Evolutionary conservation across 805 yeast species (phyloP), one percentile per base, ranked within the genome.

Genomic region (Saturnispora hagleri): DNA sequence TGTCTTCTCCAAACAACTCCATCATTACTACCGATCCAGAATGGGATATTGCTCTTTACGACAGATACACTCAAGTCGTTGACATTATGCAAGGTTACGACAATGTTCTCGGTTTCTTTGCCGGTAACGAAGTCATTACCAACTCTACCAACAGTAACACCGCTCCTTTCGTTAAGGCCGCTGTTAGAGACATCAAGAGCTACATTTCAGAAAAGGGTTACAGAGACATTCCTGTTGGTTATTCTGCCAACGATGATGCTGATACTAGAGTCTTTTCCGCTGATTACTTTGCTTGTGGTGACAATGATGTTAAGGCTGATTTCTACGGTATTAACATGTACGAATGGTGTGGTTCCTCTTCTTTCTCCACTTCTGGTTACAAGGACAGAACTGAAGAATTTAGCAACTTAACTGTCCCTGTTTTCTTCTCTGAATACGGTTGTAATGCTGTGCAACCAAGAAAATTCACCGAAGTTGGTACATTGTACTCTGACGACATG

Each of bases 51-150:
- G 79, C 74, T 28, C 74, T 89, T 51, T 86, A 79, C 70, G 71
- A 80, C 53, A 79, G 97, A 66, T 91, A 91, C 73, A 82, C 85
- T 47, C 69, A 75, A 27, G 97, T 91, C 35, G 81, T 93, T 52
- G 97, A 93, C 68, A 71, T 77, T 59, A 79, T 93, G 73, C 79
- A 81, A 53, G 73, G 77, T 60, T 91, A 90, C 71, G 70, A 83
- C 46, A 91, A 91, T 69, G 79, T 88, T 18, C 74, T 91, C 57
- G 99, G 98, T 2, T 90, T 88, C 77, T 90, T 91, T 70, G 98
- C 98, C 28, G 99, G 98, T 55, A 93, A 93, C 70, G 99, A 91
- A 76, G 98, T 93, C 50, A 81, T 91, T 54, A 91, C 90, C 69
- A 89, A 87, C 63, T 71, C 69, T 43, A 72, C 89, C 47, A 90